These are phyloP conservation scores for Allomyces macrogynus DNA, from an alignment of 192 early-diverging fungal genomes.

Conservation along the genomic window DNA sequence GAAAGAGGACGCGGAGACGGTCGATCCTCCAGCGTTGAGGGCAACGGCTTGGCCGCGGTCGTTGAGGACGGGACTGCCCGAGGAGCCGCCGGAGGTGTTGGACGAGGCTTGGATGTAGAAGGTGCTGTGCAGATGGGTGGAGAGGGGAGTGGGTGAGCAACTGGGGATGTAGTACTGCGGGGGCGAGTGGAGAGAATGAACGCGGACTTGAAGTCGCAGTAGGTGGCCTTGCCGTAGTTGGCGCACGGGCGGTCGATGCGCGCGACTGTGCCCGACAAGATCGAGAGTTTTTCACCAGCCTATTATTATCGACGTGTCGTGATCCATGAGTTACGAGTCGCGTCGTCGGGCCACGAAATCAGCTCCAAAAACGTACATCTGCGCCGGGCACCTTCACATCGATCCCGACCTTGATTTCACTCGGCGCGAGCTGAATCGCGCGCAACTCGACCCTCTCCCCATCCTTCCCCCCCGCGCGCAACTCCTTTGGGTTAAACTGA, in stretches of 20 bases:
- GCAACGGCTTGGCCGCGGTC: slow-evolving; percentile 56
- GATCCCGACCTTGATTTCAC: slow-evolving; percentile 46
- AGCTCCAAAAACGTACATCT: too few species aligned
- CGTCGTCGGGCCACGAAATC: too few species aligned
- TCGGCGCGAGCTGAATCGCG: slow-evolving; percentile 45
- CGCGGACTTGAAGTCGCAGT: not conserved
- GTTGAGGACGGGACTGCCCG: slow-evolving; percentile 57
- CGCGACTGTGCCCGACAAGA: slow-evolving; percentile 50
- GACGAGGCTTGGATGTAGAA: slow-evolving; percentile 64
- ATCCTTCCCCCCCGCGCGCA: slow-evolving; percentile 9
- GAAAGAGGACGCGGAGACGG: slow-evolving; percentile 44
- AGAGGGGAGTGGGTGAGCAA: too few species aligned
- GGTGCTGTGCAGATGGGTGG: slow-evolving; percentile 28
- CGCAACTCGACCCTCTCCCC: slow-evolving; percentile 38
- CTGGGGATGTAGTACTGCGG: too few species aligned
- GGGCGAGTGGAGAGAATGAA: not conserved
- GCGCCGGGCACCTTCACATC: slow-evolving; percentile 58
- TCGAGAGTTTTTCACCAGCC: slow-evolving; percentile 59
- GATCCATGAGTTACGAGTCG: too few species aligned
- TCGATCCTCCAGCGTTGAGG: slow-evolving; percentile 50
- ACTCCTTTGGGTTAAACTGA: slow-evolving; percentile 41
- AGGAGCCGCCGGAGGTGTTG: slow-evolving; percentile 51
- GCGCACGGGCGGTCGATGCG: slow-evolving; percentile 38
- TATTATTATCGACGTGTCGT: slow-evolving; percentile 18
- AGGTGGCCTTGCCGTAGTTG: slow-evolving; percentile 1